Evolutionary conservation across 164 flowering plant species (phyloP), one percentile per base, ranked within the genome.

Genomic region (Buxus sempervirens): DNA sequence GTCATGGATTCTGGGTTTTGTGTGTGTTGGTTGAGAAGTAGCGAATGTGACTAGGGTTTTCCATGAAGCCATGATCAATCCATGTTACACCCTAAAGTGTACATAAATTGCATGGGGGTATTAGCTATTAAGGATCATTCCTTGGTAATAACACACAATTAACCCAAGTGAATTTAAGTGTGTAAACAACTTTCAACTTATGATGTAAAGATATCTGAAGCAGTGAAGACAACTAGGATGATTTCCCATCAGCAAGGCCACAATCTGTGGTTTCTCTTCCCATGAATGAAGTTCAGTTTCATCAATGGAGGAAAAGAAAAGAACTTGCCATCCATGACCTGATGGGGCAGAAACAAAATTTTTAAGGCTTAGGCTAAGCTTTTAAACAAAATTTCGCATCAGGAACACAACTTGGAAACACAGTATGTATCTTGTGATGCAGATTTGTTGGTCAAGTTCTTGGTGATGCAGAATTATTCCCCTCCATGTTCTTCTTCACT

Each of bases 21-120:
- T 57, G 28, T 73, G 48, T 45, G 69, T 65, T 19, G 56, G 69
- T 60, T 32, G 64, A 12, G 75, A 62, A 60, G 80, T 28, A 45
- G 71, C n/a, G 21, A 77, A 27, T 28, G 81, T 65, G 77, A 83
- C 59, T 28, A 80, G 79, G 73, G 88, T 78, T 78, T 85, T 90
- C 76, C 90, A 78, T 72, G 81, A 78, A 41, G 93, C 87, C 87
- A 89, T 80, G 73, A 85, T 72, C 86, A 89, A n/a, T n/a, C n/a
- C n/a, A n/a, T n/a, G n/a, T n/a, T n/a, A n/a, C n/a, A n/a, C n/a
- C n/a, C n/a, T n/a, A n/a, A n/a, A n/a, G n/a, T n/a, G n/a, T n/a
- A n/a, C n/a, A n/a, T n/a, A n/a, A n/a, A n/a, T n/a, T n/a, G n/a
- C n/a, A n/a, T n/a, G n/a, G n/a, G n/a, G n/a, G n/a, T n/a, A n/a